Evolutionary conservation across 805 yeast species (phyloP).

Genomic region (Starmerella sirachaensis): DNA sequence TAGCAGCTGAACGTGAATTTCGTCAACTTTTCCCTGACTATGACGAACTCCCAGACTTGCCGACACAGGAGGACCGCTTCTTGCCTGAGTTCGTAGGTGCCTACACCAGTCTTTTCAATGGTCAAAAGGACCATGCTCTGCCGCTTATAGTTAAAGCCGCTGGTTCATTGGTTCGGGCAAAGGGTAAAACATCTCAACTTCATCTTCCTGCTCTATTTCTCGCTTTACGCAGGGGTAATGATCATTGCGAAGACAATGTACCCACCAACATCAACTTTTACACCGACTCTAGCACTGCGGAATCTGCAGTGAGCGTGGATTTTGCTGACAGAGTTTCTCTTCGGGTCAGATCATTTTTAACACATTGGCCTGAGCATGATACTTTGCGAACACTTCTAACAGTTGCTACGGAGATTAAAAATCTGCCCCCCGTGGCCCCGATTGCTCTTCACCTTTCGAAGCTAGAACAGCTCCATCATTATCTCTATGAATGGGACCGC

Average conservation of each 20-base stretch:
- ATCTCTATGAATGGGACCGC: constrained; percentile 84
- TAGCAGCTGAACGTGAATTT: constrained; percentile 60
- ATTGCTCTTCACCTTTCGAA: constrained; percentile 67
- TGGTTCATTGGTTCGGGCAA: neutral
- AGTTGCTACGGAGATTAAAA: constrained; percentile 53
- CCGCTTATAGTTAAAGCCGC: constrained; percentile 4
- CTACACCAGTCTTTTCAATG: constrained; percentile 5
- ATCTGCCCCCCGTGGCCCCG: constrained; percentile 54
- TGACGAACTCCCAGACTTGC: constrained; percentile 7
- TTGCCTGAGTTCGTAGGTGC: constrained; percentile 31
- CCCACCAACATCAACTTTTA: constrained; percentile 49
- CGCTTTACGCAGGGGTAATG: constrained; percentile 5
- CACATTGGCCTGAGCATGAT: constrained; percentile 92
- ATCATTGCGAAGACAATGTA: neutral
- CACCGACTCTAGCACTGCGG: constrained; percentile 45
- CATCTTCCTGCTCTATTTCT: constrained; percentile 17
- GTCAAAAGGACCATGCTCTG: neutral
- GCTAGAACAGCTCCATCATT: constrained; percentile 74
- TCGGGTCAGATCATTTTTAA: constrained; percentile 37
- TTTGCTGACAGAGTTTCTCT: constrained; percentile 37
- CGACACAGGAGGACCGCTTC: constrained; percentile 6
- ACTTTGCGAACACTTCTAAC: constrained; percentile 58
- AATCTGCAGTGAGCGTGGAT: constrained; percentile 47
- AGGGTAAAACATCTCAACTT: neutral
- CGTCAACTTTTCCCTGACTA: constrained; percentile 74